Evolutionary conservation across 2,329 filamentous ascomycete species (phyloP), one percentile per base, ranked within the genome.

Genomic region (Clonostachys solani): DNA sequence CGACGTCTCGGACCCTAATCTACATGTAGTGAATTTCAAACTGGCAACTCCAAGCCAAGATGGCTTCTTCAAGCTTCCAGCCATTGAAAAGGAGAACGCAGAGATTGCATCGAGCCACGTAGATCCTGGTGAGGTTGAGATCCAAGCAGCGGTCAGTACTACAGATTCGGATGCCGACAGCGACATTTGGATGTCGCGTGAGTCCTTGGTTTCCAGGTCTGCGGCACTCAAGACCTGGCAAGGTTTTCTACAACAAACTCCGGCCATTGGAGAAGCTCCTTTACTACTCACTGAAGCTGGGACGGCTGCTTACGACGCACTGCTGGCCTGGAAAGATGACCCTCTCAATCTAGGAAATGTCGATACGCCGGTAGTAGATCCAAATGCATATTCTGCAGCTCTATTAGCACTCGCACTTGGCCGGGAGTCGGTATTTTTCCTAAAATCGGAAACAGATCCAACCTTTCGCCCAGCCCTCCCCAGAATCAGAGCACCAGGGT

Each of bases 211-310:
- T 3, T 45, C 54, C n/a, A 60, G 60, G 5, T 44, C 50, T 6
- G 65, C 73, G 7, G 62, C 68, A 37, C 81, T 83, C 56, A 78
- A 76, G 50, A 85, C 84, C 1, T 94, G 89, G 89, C 83, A 90
- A 53, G 68, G 65, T 2, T 92, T 92, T 55, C 60, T 69, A n/a
- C 5, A 64, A 69, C 10, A 37, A 29, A 45, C 7, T 23, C 16
- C 44, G 33, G 53, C 61, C 2, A 50, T 49, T 12, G 44, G 49
- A 18, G 60, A 41, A 67, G 73, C 47, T 38, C 75, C 80, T 2
- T 63, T 75, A 2, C 84, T 87, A 51, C 66, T 91, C 12, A 84
- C 82, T 4, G 89, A 94, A 64, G 81, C 83, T 29, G 86, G 86
- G 0, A 71, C 84, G 2, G 63, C 63, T 10, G 74, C 78, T 3